Evolutionary conservation across 2,329 filamentous ascomycete genomes (phyloP).

Genomic region (Diplodia seriata): DNA sequence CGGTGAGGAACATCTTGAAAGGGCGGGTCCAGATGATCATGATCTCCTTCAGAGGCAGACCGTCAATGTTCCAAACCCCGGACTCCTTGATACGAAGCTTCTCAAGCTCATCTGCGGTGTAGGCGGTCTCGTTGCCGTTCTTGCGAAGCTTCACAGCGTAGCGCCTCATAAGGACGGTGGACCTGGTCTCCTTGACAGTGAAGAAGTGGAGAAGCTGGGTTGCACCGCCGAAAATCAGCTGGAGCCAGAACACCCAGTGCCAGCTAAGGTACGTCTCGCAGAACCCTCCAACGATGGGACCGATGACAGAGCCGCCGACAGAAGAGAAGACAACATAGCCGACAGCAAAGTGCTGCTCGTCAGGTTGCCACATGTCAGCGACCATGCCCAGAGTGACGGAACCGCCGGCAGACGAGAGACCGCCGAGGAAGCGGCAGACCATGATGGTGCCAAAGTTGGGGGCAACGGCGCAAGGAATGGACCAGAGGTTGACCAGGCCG

Average conservation of each 20-base stretch:
- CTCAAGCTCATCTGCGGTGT: constrained; percentile 73
- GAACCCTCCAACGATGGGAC: constrained; percentile 63
- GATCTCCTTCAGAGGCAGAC: constrained; percentile 53
- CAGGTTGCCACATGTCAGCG: constrained; percentile 66
- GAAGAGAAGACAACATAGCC: constrained; percentile 66
- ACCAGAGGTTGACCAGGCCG: constrained; percentile 62
- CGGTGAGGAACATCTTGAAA: constrained; percentile 75
- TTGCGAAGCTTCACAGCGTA: constrained; percentile 77
- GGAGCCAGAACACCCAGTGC: constrained; percentile 82
- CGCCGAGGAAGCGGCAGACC: constrained; percentile 57
- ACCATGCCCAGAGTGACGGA: constrained; percentile 70
- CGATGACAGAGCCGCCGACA: constrained; percentile 62
- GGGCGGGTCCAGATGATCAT: constrained; percentile 65
- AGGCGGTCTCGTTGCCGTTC: constrained; percentile 66
- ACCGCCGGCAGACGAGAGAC: constrained; percentile 68
- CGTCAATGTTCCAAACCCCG: constrained; percentile 36
- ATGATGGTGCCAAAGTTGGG: constrained; percentile 53
- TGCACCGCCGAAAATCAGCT: constrained; percentile 75
- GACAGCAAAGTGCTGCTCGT: constrained; percentile 65
- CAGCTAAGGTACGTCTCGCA: constrained; percentile 60
- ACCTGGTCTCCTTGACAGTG: constrained; percentile 76
- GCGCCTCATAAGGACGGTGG: constrained; percentile 75
- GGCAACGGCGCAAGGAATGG: constrained; percentile 55
- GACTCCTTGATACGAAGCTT: constrained; percentile 36
- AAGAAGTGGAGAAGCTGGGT: constrained; percentile 72